Evolutionary conservation across 352 stramenopile genomes (phyloP).

Genomic region (Phytophthora foliorum): DNA sequence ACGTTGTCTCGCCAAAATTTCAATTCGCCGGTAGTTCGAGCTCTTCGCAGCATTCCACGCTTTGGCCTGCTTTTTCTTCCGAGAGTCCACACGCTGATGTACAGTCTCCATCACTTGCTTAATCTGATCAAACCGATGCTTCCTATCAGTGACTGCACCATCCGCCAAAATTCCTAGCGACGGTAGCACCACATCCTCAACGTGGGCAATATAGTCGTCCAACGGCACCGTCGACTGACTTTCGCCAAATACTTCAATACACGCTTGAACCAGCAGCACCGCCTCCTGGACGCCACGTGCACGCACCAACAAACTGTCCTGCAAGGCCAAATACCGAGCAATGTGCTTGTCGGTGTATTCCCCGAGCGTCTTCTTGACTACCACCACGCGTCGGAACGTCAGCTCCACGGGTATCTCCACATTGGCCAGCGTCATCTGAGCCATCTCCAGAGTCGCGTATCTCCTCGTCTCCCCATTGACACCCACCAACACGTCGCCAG

Average conservation of each 20-base stretch:
- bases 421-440: constrained; percentile 43
- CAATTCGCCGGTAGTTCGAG: constrained; percentile 72
- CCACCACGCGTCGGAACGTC: constrained; percentile 60
- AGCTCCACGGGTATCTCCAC: constrained; percentile 58
- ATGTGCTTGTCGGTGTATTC: constrained; percentile 73
- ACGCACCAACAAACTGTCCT: constrained; percentile 46
- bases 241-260: constrained; percentile 62
- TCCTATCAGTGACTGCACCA: constrained; percentile 9
- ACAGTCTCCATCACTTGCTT: constrained; percentile 64
- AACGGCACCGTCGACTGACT: constrained; percentile 48
- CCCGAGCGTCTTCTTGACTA: constrained; percentile 56
- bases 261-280: constrained; percentile 61
- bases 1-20: constrained; percentile 70
- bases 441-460: constrained; percentile 57
- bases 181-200: constrained; percentile 59
- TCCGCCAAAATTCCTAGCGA: constrained; percentile 16
- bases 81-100: constrained; percentile 52
- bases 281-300: constrained; percentile 50
- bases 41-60: constrained; percentile 67
- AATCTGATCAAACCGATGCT: constrained; percentile 48
- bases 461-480: constrained; percentile 62
- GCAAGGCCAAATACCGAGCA: constrained; percentile 57
- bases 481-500: constrained; percentile 68
- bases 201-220: constrained; percentile 57
- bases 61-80: constrained; percentile 56